Percentiles rank a stretch among this genome's conserved stretches.
phyloP scores from a whole-genome alignment of 306 rosid genomes.

The Ceratonia siliqua region DNA sequence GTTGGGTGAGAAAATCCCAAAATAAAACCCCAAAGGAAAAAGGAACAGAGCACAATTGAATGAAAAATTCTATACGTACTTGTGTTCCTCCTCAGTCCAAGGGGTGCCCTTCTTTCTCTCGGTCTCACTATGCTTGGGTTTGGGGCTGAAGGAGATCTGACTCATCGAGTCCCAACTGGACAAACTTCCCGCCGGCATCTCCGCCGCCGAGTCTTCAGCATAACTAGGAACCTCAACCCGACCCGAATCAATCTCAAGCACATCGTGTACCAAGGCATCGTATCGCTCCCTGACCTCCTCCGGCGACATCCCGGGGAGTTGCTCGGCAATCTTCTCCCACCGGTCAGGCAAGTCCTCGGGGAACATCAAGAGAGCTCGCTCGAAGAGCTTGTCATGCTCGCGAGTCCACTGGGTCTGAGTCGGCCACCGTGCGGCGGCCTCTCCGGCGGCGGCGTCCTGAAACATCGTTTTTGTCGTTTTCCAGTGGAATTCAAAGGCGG shows the following conservation, averaged over 20 bases:
- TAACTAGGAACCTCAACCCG: constrained; percentile 69
- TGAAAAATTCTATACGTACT: constrained; percentile 40
- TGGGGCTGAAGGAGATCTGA: constrained; percentile 71
- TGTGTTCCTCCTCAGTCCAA: constrained; percentile 90
- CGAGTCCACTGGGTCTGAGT: constrained; percentile 63
- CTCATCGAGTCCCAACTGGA: constrained; percentile 57
- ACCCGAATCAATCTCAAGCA: constrained; percentile 75
- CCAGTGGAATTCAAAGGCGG: constrained; percentile 23
- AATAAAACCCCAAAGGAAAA: neutral
- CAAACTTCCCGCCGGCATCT: neutral
- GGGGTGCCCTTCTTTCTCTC: constrained; percentile 93
- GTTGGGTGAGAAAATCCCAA: neutral
- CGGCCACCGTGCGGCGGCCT: constrained; percentile 34
- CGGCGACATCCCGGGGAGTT: constrained; percentile 61
- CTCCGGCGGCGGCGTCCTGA: constrained; percentile 34
- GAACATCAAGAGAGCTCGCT: constrained; percentile 62
- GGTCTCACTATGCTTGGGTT: constrained; percentile 40
- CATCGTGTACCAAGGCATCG: constrained; percentile 65
- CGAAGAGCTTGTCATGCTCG: constrained; percentile 71
- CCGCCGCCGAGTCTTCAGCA: constrained; percentile 48
- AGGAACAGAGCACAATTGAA: neutral
- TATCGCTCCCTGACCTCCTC: constrained; percentile 63
- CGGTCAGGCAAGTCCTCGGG: constrained; percentile 64
- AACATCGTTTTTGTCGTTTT: constrained; percentile 44
- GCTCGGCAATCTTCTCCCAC: constrained; percentile 69